Base-by-base conservation (phyloP, 2,329 filamentous ascomycete genomes). In the Pseudogymnoascus sp. region DNA sequence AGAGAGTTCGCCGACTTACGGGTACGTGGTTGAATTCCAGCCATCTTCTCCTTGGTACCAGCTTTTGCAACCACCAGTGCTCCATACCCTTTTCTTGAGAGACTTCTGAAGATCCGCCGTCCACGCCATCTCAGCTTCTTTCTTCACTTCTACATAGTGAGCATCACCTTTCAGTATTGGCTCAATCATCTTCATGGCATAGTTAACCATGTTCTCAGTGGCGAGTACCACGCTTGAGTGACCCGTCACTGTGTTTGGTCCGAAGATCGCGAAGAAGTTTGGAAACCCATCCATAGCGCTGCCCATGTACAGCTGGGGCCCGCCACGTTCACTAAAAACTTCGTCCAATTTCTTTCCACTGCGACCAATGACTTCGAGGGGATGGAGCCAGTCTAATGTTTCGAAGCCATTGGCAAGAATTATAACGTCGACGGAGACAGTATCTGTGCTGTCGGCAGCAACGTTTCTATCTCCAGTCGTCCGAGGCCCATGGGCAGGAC, bases 391-490 rank as follows among this genome's bases (percentile, higher is more conserved):
- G 60, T 76, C 74, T 4, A 77, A 79, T 0, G 77, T 79, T 61
- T 82, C 75, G 69, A 82, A 85, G 1, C 82, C 82, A 61, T 83
- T 84, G 2, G 81, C 81, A 9, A 84, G 74, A 30, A 85, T 73
- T 47, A 85, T 81, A 34, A 81, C 74, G 68, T 85, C 82, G 3
- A 81, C 81, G 2, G 78, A 77, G 16, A 83, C 68, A 50, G 77
- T 75, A 30, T 70, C 67, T 2, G 65, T 62, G 37, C 25, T 61
- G 59, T 64, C 70, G n/a, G 61, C 63, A 2, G 64, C 64, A 12
- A 65, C 59, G 25, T 65, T 64, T 8, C 59, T 62, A 25, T 63
- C 58, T 16, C 14, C n/a, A 11, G 5, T 2, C n/a, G 3, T 11
- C 9, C 79, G 78, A 62, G 81, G 82, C 9, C 71, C 70, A 12